A percentile compares a stretch with the other conserved stretches of the same genome.
Conservation (phyloP, 2,329 filamentous ascomycete species). For the Aureobasidium pullulans region DNA sequence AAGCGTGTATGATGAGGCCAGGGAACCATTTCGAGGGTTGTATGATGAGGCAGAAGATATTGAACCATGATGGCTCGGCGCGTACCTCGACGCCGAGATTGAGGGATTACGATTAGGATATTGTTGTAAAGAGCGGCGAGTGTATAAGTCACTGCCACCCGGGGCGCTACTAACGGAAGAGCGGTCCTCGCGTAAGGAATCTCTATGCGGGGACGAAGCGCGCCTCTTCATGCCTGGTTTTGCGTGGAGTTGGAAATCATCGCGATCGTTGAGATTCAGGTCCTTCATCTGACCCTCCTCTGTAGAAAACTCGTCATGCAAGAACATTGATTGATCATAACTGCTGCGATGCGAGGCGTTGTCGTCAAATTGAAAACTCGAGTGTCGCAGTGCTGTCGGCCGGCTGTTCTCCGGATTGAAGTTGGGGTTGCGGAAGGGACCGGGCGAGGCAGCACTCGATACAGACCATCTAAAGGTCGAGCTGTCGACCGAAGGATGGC, state of each 20-base stretch:
- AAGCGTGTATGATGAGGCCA: constrained; percentile 50
- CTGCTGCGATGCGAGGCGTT: constrained; percentile 52
- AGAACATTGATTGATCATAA: constrained; percentile 54
- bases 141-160: constrained; percentile 41
- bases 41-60: constrained; percentile 59
- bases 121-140: constrained; percentile 49
- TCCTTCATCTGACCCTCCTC: constrained; percentile 47
- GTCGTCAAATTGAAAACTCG: constrained; percentile 31
- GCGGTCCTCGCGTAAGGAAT: constrained; percentile 42
- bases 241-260: constrained; percentile 36
- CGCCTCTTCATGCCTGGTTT: constrained; percentile 56
- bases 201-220: constrained; percentile 56
- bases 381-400: constrained; percentile 30
- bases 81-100: constrained; percentile 44
- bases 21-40: constrained; percentile 53
- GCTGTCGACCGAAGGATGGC: constrained; percentile 31
- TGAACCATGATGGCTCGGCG: constrained; percentile 52
- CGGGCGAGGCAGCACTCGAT: constrained; percentile 35
- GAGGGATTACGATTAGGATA: constrained; percentile 49
- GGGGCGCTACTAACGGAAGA: constrained; percentile 37
- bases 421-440: constrained; percentile 37
- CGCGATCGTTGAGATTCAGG: constrained; percentile 48
- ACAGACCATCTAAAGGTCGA: constrained; percentile 34
- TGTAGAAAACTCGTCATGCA: constrained; percentile 42
- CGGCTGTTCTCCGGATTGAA: constrained; percentile 24